phyloP scores from a whole-genome alignment of 345 rosid species.

The Cardamine resedifolia region DNA sequence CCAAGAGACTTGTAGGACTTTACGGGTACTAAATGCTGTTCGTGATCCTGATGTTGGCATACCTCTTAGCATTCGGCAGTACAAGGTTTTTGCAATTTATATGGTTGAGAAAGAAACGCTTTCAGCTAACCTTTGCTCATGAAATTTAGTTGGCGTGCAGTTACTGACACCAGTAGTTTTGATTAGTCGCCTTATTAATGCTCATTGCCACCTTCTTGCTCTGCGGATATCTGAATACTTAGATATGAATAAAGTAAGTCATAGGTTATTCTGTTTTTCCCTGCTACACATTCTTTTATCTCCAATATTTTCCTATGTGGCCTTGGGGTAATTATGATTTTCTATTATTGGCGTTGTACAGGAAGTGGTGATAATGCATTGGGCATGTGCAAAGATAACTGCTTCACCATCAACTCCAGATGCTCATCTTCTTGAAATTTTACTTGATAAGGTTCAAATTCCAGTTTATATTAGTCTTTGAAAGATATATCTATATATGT shows the following conservation, averaged over 20 bases:
- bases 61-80: constrained; percentile 87
- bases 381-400: constrained; percentile 95
- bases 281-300: neutral
- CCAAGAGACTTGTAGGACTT: constrained; percentile 87
- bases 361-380: constrained; percentile 99
- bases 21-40: constrained; percentile 88
- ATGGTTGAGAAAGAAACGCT: constrained; percentile 10
- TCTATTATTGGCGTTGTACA: constrained; percentile 33
- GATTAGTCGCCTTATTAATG: constrained; percentile 87
- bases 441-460: constrained; percentile 82
- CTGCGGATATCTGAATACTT: constrained; percentile 82
- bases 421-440: constrained; percentile 75
- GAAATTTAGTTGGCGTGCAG: constrained; percentile 41
- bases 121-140: constrained; percentile 7
- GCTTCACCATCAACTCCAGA: constrained; percentile 91
- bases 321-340: neutral
- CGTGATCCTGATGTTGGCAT: constrained; percentile 81
- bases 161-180: constrained; percentile 80
- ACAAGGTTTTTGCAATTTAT: constrained; percentile 59
- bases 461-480: constrained; percentile 5
- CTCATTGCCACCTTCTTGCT: constrained; percentile 83
- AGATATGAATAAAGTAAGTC: constrained; percentile 88
- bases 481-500: neutral
- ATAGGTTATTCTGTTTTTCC: neutral
- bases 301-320: neutral